Percentiles rank a stretch among this genome's conserved stretches.
Conservation (phyloP, 441 rosid species). For the Croton setiger region DNA sequence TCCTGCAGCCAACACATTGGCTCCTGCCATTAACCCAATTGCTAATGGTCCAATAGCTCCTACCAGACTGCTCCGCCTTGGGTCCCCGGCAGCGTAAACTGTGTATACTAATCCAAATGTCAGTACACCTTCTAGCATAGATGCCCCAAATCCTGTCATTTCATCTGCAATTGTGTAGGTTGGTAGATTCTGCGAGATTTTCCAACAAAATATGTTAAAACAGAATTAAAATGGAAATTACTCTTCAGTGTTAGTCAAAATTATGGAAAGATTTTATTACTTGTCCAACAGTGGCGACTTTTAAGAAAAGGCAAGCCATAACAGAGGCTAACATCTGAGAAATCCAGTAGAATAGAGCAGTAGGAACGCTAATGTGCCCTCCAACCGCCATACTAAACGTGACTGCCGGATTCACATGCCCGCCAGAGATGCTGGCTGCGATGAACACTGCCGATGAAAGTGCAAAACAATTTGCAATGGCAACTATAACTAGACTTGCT, state of each 20-base stretch:
- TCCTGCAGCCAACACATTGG: slow-evolving; percentile 63
- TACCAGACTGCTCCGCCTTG: slow-evolving; percentile 40
- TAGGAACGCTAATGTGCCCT: slow-evolving; percentile 48
- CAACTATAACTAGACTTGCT: slow-evolving; percentile 51
- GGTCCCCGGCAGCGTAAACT: slow-evolving; percentile 57
- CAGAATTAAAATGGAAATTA: neutral
- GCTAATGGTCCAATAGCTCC: slow-evolving; percentile 52
- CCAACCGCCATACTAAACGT: slow-evolving; percentile 83
- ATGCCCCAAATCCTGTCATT: slow-evolving; percentile 94
- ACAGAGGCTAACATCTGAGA: slow-evolving; percentile 83
- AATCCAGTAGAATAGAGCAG: slow-evolving; percentile 81
- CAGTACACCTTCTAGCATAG: slow-evolving; percentile 65
- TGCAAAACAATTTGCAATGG: slow-evolving; percentile 70
- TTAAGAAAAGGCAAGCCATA: slow-evolving; percentile 75
- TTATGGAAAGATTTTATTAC: slow-evolving; percentile 22
- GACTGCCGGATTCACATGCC: slow-evolving; percentile 93
- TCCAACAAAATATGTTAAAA: neutral
- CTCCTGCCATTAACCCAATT: slow-evolving; percentile 73
- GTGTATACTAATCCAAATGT: slow-evolving; percentile 72
- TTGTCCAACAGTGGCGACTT: slow-evolving; percentile 52
- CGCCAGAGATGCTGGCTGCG: slow-evolving; percentile 64
- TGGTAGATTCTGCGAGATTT: slow-evolving; percentile 48
- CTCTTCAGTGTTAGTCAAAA: neutral
- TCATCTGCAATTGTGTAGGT: slow-evolving; percentile 58
- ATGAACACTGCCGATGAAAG: slow-evolving; percentile 62